Evolutionary conservation across 1,284 basidiomycete species (phyloP), one percentile per base, ranked within the genome.

Genomic region (Ustilago loliicola): DNA sequence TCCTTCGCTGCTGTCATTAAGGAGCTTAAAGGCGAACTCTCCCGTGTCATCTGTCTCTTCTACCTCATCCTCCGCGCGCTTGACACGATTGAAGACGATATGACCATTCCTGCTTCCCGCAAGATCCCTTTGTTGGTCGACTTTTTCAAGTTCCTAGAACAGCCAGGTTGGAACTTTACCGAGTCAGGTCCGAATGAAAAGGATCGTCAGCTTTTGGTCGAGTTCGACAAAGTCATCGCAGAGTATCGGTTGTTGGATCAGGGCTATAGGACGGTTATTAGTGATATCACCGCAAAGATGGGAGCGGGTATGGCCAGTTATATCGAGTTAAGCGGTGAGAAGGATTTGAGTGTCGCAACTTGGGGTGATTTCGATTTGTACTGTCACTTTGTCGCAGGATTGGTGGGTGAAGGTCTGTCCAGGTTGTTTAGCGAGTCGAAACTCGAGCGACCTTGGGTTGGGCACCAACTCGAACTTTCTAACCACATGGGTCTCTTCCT

Each of bases 41-140:
- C 95, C 4, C 89, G 96, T 69, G 93, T 93, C 53, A 83, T 98
- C 77, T 95, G 94, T 86, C 87, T 99, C 72, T 99, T 98, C 88
- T 99, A 99, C 87, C 91, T 99, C 59, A 93, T 96, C 5, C 90
- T 99, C 7, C 91, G 96, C 29, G 96, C 91, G 1, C 89, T 99
- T 34, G 97, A 99, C 87, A 99, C 97, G 13, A 91, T 99, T 71
- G 96, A 99, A 87, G 96, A 99, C 87, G 96, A 99, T 88, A 99
- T 98, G 95, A 94, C 95, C 2, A 91, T 99, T 66, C 90, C 93
- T 1, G 93, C 95, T 86, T 89, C 91, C 13, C 88, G 92, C 80
- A 99, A 99, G 87, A 92, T 96, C 67, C 93, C 93, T 11, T 84
- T 98, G 17, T 89, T 99, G 42, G 91, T 94, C 48, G 88, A 91